Percentiles rank a stretch among this genome's conserved stretches.
phyloP scores from a whole-genome alignment of 768 basidiomycete species.

The Harrya chromipes region DNA sequence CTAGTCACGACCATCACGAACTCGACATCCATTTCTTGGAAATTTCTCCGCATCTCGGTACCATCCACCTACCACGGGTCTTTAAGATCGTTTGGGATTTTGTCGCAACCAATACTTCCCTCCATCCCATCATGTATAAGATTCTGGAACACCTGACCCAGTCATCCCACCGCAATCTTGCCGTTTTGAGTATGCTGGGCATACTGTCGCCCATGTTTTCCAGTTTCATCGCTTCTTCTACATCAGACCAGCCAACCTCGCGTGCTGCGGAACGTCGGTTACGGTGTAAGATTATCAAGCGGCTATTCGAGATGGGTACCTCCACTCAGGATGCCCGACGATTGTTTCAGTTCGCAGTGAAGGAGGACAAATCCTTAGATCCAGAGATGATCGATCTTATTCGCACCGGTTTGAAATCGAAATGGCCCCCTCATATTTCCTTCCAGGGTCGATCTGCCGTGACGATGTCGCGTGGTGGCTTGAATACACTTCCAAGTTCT shows the following conservation, averaged over 20 bases:
- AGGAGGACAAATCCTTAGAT: slow-evolving; percentile 50
- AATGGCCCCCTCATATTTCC: slow-evolving; percentile 79
- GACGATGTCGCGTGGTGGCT: slow-evolving; percentile 44
- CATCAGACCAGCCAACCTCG: slow-evolving; percentile 11
- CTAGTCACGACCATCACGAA: slow-evolving; percentile 38
- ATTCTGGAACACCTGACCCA: slow-evolving; percentile 60
- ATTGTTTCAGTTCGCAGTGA: slow-evolving; percentile 59
- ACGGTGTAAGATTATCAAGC: slow-evolving; percentile 58
- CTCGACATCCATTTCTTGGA: slow-evolving; percentile 42
- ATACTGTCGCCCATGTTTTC: slow-evolving; percentile 50
- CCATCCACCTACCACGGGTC: slow-evolving; percentile 58
- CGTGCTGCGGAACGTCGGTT: slow-evolving; percentile 45
- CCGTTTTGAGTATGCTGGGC: slow-evolving; percentile 57
- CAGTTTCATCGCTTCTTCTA: slow-evolving; percentile 21
- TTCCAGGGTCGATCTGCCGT: slow-evolving; percentile 56
- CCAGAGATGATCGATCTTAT: slow-evolving; percentile 67
- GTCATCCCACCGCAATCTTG: slow-evolving; percentile 67
- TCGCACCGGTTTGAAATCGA: slow-evolving; percentile 65
- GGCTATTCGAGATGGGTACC: slow-evolving; percentile 74
- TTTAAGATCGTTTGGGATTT: slow-evolving; percentile 58
- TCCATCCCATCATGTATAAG: slow-evolving; percentile 56
- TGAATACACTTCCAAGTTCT: slow-evolving; percentile 50
- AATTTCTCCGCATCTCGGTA: slow-evolving; percentile 38
- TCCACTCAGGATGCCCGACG: slow-evolving; percentile 59
- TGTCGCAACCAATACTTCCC: slow-evolving; percentile 35